phyloP scores from a whole-genome alignment of 257 asterid genomes.

The Solanum habrochaites region DNA sequence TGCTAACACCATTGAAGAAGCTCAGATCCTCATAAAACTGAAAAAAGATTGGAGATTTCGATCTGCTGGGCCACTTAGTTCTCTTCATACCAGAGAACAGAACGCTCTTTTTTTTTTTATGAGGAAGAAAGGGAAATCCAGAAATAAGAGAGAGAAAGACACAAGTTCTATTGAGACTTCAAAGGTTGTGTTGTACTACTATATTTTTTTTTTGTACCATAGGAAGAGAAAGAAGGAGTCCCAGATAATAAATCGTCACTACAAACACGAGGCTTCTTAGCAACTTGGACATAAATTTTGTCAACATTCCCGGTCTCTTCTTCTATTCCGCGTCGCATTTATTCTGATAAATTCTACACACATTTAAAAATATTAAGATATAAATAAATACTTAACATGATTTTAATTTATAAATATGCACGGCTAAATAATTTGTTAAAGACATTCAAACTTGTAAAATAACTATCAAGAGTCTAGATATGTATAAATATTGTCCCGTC shows the following conservation, averaged over 20 bases:
- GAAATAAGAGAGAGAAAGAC: neutral
- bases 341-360: neutral
- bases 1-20: slow-evolving; percentile 58
- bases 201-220: neutral
- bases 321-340: neutral
- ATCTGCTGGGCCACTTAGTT: slow-evolving; percentile 64
- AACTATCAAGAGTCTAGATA: neutral
- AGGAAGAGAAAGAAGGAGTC: slow-evolving; percentile 16
- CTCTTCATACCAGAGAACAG: too few species aligned
- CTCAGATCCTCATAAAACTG: slow-evolving; percentile 75
- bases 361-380: too few species aligned
- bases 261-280: slow-evolving; percentile 71
- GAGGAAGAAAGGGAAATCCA: slow-evolving; percentile 42
- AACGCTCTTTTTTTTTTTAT: neutral
- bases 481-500: too few species aligned
- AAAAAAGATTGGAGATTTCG: slow-evolving; percentile 63
- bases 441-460: too few species aligned
- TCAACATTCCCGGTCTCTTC: slow-evolving; percentile 89
- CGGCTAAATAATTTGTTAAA: too few species aligned
- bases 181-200: neutral
- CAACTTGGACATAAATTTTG: slow-evolving; percentile 88
- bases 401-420: too few species aligned
- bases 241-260: slow-evolving; percentile 22
- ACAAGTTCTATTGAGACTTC: neutral
- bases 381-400: too few species aligned